These are phyloP conservation scores for Argentina anserina DNA, from an alignment of 306 rosid genomes.

Conservation along the genomic window DNA sequence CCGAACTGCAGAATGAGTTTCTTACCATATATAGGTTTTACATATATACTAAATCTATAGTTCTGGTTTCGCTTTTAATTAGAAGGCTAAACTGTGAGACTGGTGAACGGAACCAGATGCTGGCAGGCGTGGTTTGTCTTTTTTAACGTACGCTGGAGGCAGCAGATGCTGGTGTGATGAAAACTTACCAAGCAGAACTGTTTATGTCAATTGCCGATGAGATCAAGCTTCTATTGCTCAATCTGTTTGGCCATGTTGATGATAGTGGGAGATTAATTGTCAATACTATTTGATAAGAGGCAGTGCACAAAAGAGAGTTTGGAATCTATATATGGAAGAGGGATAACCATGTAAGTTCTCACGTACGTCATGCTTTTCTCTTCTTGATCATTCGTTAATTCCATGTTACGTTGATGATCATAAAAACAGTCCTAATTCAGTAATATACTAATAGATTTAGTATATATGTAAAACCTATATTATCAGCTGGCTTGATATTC, in stretches of 20 bases:
- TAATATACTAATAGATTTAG: too few species aligned
- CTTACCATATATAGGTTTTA: too few species aligned
- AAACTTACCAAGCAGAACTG: not conserved
- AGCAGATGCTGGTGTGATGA: not conserved
- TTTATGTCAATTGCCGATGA: not conserved
- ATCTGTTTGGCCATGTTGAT: not conserved
- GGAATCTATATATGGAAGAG: not conserved
- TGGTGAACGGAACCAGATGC: too few species aligned
- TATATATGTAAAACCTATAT: too few species aligned
- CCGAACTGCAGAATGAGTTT: too few species aligned
- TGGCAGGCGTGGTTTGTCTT: too few species aligned
- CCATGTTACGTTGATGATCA: not conserved
- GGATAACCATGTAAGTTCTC: not conserved
- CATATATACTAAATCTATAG: too few species aligned
- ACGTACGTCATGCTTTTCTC: not conserved
- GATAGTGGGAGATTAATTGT: not conserved
- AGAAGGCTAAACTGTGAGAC: too few species aligned
- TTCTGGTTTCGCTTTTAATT: too few species aligned
- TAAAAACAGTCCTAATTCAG: not conserved
- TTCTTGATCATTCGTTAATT: too few species aligned
- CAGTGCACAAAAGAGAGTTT: not conserved
- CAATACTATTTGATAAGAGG: not conserved
- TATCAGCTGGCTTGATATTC: too few species aligned
- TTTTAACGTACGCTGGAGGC: not conserved
- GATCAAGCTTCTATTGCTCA: not conserved